Base-by-base conservation (phyloP, 2,329 filamentous ascomycete species). In the Hymenoscyphus scutula region DNA sequence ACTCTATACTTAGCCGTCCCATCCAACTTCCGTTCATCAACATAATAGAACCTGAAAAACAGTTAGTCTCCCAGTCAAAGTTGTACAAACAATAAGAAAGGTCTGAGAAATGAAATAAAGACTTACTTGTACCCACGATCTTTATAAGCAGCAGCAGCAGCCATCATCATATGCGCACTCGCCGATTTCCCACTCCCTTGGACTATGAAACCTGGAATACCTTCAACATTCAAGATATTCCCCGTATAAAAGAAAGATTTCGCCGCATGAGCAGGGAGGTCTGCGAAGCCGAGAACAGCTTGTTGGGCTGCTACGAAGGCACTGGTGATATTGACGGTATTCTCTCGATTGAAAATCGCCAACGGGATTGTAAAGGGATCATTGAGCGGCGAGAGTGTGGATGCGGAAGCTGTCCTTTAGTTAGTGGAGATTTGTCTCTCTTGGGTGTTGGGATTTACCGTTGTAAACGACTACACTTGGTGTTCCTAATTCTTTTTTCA, bases 21-120 rank as follows among this genome's bases (percentile, higher is more conserved):
- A 58, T 80, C 76, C 0, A 73, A 63, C 17, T 76, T 77, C 3
- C 81, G 76, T 68, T 84, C 78, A 58, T 84, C 81, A 11, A 73
- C 77, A 61, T 80, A 84, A 66, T 82, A 83, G 68, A 83, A 83
- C 58, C 80, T 82, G 63, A 3, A 3, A 62, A 53, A 37, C 17
- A 29, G 25, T 62, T 56, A 62, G 51, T 62, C 37, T 41, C 25
- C 45, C 41, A n/a, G n/a, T 30, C 27, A 29, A 29, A 55, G 48
- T 45, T 25, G 27, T 29, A 29, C 6, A 29, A 29, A 29, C 27
- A 29, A 29, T 6, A n/a, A 37, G 10, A 37, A 37, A 2, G 34
- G 34, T 13, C n/a, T n/a, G n/a, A 30, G 2, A 17, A 29, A 45
- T 48, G 13, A 13, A n/a, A n/a, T 4, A 37, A 37, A 15, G 4